Evolutionary conservation across 306 rosid genomes (phyloP).

Genomic region (Acacia confusa): DNA sequence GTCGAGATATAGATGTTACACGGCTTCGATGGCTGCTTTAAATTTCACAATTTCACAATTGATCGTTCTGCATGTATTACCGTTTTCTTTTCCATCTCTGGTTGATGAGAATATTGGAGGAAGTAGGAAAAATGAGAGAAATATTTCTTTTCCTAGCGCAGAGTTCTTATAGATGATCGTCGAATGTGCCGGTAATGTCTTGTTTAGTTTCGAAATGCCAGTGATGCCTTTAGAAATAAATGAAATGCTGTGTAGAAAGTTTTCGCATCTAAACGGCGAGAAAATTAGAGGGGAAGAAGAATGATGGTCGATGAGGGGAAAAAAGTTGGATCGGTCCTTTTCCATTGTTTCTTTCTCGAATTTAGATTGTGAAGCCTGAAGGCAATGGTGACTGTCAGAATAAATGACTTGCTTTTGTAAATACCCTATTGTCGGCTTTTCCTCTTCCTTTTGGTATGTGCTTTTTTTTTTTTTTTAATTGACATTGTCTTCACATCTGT

Average conservation of each 20-base stretch:
- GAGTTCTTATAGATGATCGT: not conserved
- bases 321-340: not conserved
- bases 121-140: not conserved
- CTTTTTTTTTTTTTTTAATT: not conserved
- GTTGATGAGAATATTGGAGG: not conserved
- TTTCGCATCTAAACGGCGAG: not conserved
- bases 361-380: not conserved
- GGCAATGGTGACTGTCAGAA: not conserved
- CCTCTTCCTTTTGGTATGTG: not conserved
- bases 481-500: not conserved
- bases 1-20: conserved; percentile 1
- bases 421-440: not conserved
- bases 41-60: not conserved
- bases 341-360: not conserved
- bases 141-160: not conserved
- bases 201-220: not conserved
- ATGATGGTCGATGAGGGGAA: not conserved
- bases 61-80: not conserved
- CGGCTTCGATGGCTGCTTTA: not conserved
- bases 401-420: not conserved
- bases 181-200: not conserved
- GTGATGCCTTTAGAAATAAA: not conserved
- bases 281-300: not conserved
- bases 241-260: not conserved
- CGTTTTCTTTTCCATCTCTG: not conserved